phyloP scores from a whole-genome alignment of 2,329 filamentous ascomycete species.

The Diaporthe destruens region DNA sequence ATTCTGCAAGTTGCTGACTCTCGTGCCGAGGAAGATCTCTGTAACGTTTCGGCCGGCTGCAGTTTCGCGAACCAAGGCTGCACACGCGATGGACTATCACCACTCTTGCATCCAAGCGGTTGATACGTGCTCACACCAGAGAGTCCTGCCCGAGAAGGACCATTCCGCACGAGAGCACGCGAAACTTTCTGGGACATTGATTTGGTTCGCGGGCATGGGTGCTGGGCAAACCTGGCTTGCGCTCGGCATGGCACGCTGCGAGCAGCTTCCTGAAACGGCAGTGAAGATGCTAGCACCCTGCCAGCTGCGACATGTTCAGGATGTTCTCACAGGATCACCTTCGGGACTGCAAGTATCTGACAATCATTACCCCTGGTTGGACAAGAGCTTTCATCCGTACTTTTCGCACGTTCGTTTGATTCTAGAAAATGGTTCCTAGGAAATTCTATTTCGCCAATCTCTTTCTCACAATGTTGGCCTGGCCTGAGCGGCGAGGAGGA shows the following conservation, averaged over 20 bases:
- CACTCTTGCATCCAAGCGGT: constrained; percentile 11
- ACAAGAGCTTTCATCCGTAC: background rate
- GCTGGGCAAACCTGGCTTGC: constrained; percentile 11
- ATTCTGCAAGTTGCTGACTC: constrained; percentile 27
- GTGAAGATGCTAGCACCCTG: constrained; percentile 20
- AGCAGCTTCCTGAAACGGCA: constrained; percentile 18
- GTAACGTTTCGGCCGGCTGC: constrained; percentile 28
- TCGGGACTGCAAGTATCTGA: constrained; percentile 15
- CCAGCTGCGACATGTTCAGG: background rate
- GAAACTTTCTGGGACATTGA: constrained; percentile 8
- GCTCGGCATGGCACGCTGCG: constrained; percentile 16
- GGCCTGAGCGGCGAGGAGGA: background rate
- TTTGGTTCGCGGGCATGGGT: background rate
- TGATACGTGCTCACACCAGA: constrained; percentile 20
- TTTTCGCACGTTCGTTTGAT: background rate
- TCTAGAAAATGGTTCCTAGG: constrained; percentile 18
- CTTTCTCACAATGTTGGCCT: background rate
- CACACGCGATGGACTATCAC: constrained; percentile 10
- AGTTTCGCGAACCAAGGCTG: constrained; percentile 22
- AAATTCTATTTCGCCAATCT: background rate
- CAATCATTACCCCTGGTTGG: constrained; percentile 7
- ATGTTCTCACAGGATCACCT: constrained; percentile 1
- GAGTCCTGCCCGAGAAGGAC: constrained; percentile 8
- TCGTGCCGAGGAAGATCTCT: constrained; percentile 25
- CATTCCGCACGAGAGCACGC: constrained; percentile 8